These are phyloP conservation scores for Cercospora canescens DNA, from an alignment of 2,329 filamentous ascomycete genomes.

Conservation along the genomic window DNA sequence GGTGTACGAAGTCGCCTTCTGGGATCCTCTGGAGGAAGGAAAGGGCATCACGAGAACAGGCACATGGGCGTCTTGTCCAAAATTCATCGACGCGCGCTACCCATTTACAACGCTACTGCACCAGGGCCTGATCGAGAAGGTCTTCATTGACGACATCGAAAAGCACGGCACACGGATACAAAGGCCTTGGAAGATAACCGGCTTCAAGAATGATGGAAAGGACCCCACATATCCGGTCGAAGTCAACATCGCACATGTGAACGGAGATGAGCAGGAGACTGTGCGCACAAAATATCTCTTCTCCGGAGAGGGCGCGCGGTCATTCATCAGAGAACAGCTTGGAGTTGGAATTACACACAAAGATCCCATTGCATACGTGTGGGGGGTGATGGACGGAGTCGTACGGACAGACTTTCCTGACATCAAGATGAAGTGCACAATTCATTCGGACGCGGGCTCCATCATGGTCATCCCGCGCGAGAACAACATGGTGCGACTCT, in stretches of 20 bases:
- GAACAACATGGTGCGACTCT: slow-evolving; percentile 56
- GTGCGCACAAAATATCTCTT: slow-evolving; percentile 63
- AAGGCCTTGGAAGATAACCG: slow-evolving; percentile 62
- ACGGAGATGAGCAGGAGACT: slow-evolving; percentile 69
- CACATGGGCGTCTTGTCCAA: slow-evolving; percentile 83
- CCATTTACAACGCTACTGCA: slow-evolving; percentile 64
- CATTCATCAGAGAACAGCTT: slow-evolving; percentile 62
- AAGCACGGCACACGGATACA: slow-evolving; percentile 59
- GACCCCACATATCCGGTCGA: slow-evolving; percentile 75
- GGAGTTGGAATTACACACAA: slow-evolving; percentile 66
- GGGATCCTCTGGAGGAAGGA: slow-evolving; percentile 56
- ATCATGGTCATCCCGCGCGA: slow-evolving; percentile 64
- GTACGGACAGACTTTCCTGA: slow-evolving; percentile 64
- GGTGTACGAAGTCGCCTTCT: slow-evolving; percentile 72
- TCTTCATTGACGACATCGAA: slow-evolving; percentile 62
- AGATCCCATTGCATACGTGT: slow-evolving; percentile 64
- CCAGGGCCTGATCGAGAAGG: slow-evolving; percentile 62
- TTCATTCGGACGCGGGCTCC: slow-evolving; percentile 63
- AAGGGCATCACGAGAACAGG: slow-evolving; percentile 61
- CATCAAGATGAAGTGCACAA: slow-evolving; percentile 69
- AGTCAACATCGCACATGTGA: slow-evolving; percentile 73
- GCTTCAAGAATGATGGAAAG: slow-evolving; percentile 60
- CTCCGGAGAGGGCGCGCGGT: slow-evolving; percentile 62
- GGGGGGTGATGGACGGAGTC: slow-evolving; percentile 68
- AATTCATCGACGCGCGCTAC: slow-evolving; percentile 69